These are phyloP conservation scores for Sphaceloma murrayae DNA, from an alignment of 2,329 filamentous ascomycete species.

Conservation along the genomic window DNA sequence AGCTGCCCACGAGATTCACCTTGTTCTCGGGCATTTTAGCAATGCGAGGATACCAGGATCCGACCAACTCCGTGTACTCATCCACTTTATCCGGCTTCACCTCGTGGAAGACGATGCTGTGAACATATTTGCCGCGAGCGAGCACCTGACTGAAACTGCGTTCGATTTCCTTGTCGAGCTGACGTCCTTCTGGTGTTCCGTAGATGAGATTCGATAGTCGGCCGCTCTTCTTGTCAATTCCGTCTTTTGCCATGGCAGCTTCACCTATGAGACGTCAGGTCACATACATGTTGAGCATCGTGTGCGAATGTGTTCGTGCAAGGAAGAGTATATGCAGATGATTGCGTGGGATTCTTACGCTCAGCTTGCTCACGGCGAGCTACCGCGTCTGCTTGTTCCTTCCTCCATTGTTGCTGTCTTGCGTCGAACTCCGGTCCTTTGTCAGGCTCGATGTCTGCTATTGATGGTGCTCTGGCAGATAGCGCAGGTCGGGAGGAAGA, in stretches of 20 bases:
- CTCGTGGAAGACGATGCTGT: constrained; percentile 93
- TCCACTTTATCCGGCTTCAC: constrained; percentile 94
- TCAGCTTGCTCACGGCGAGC: constrained; percentile 71
- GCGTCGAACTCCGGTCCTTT: constrained; percentile 66
- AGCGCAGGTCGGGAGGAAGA: constrained; percentile 8
- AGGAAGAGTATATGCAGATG: too few species aligned
- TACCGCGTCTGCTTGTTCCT: constrained; percentile 55
- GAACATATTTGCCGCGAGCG: constrained; percentile 93
- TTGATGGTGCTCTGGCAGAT: constrained; percentile 50
- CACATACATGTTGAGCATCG: too few species aligned
- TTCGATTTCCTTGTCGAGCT: constrained; percentile 92
- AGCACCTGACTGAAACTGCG: constrained; percentile 91
- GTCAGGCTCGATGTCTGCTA: constrained; percentile 73
- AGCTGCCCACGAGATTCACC: constrained; percentile 93
- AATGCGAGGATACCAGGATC: constrained; percentile 86
- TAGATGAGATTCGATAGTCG: constrained; percentile 85
- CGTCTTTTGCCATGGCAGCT: constrained; percentile 52
- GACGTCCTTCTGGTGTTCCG: constrained; percentile 87
- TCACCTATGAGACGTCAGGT: too few species aligned
- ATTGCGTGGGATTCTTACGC: too few species aligned
- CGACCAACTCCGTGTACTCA: constrained; percentile 83
- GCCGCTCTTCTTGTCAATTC: constrained; percentile 51
- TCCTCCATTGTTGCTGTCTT: constrained; percentile 79
- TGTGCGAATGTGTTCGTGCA: too few species aligned
- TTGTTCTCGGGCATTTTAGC: constrained; percentile 78